These are phyloP conservation scores for Salisapilia sapeloensis DNA, from an alignment of 352 stramenopile genomes.

Conservation along the genomic window DNA sequence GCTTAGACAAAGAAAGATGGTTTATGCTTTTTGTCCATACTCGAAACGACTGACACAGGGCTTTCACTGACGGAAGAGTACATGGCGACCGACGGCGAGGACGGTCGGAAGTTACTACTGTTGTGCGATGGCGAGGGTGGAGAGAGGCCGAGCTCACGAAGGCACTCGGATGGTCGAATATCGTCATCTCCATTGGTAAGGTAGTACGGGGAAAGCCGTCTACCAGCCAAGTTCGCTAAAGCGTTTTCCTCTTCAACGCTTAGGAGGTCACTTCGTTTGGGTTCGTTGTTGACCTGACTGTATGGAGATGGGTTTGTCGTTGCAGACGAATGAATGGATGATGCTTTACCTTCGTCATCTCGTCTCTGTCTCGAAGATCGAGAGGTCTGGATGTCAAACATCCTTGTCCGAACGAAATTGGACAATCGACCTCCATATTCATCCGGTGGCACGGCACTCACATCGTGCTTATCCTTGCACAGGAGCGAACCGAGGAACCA, in stretches of 20 bases:
- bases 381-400: conserved; percentile 41
- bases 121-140: conserved; percentile 17
- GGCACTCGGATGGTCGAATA: conserved; percentile 12
- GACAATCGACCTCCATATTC: conserved; percentile 55
- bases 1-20: conserved; percentile 38
- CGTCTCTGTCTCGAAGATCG: too few species aligned
- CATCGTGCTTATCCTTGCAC: conserved; percentile 70
- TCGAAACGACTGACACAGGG: conserved; percentile 8
- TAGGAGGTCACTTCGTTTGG: too few species aligned
- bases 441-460: conserved; percentile 53
- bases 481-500: conserved; percentile 52
- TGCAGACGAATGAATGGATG: too few species aligned
- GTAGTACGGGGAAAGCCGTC: background rate
- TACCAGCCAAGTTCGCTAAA: too few species aligned
- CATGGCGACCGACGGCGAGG: conserved; percentile 27
- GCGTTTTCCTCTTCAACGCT: too few species aligned
- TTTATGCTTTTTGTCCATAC: conserved; percentile 11
- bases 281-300: too few species aligned
- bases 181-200: conserved; percentile 5
- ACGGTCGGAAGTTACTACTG: conserved; percentile 15
- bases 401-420: conserved; percentile 46
- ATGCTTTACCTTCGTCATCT: too few species aligned
- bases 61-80: conserved; percentile 52
- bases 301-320: too few species aligned
- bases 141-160: conserved; percentile 27